Base-by-base conservation (phyloP, 164 flowering plant species). In the Nelumbo lutea region DNA sequence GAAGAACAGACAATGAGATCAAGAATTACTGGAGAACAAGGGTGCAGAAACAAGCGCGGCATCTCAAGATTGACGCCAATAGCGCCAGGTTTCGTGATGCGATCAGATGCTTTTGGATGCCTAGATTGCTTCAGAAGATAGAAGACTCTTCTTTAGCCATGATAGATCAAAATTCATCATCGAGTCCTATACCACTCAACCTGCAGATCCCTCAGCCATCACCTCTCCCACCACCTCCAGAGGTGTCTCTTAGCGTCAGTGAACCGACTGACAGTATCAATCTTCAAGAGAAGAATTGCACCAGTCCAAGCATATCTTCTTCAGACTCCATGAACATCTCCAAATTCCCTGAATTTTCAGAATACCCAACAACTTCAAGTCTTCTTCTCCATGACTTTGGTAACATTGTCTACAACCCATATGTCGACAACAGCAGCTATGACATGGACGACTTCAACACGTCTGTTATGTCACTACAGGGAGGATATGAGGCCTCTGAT, bases 21-120 rank as follows among this genome's bases (percentile, higher is more conserved):
- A 91, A 91, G 80, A 91, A 91, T 70, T 91, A 88, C 65, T 91
- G 97, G 97, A 80, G 97, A 78, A 91, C 97, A 14, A 69, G 90
- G 66, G 86, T 90, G 64, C 92, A 88, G 47, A 91, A 87, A 72
- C 92, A 90, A 71, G 96, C 93, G 3, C 39, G 83, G 40, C 87
- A 85, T 27, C 89, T 89, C 2, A 87, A 88, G 50, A 72, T 83
- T 11, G 90, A 88, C 40, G 79, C 78, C 5, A 84, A 89, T 62
- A 87, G 91, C 79, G 56, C 77, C 9, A 79, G 59, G 14, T 86
- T 88, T 46, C 80, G 76, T 3, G 85, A 89, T 9, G 66, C 83
- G 0, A 72, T 91, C 9, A 67, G 84, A 44, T 70, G 74, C 64
- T 77, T 71, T 53, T 91, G 91, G 86, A 84, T 86, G 81, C 93